phyloP scores from a whole-genome alignment of 73 alveolate species.

The Tetrahymena thermophila region DNA sequence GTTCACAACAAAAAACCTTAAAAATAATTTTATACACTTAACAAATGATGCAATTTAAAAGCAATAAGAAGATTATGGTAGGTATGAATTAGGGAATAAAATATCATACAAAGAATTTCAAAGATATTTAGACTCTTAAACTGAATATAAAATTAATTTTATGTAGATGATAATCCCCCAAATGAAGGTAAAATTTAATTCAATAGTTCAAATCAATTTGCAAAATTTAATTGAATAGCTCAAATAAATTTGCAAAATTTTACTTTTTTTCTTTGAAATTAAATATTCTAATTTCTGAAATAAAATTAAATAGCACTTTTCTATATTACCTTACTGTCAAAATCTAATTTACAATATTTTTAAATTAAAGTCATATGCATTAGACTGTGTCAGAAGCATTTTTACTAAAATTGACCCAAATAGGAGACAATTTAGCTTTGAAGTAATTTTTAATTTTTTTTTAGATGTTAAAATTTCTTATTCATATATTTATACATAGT shows the following conservation, averaged over 20 bases:
- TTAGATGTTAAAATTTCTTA: not conserved
- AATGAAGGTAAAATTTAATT: conserved; percentile 10
- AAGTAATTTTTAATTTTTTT: not conserved
- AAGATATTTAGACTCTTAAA: conserved; percentile 39
- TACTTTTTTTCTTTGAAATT: no score
- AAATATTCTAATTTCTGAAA: not conserved
- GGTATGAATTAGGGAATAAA: conserved; percentile 57
- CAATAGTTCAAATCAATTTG: no score
- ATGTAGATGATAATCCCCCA: conserved; percentile 43
- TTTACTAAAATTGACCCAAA: conserved; percentile 48
- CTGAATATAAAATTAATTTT: conserved; percentile 40
- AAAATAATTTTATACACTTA: conserved; percentile 52
- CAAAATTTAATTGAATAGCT: not conserved
- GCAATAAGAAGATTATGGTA: conserved; percentile 57
- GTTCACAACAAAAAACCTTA: conserved; percentile 43
- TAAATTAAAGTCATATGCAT: conserved; percentile 10
- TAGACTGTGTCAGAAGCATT: conserved; percentile 48
- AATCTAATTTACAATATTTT: not conserved
- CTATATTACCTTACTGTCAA: not conserved
- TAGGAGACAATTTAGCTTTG: conserved; percentile 22
- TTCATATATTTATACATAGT: not conserved
- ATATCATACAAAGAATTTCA: conserved; percentile 53
- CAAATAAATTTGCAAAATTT: no score
- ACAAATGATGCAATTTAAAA: conserved; percentile 68
- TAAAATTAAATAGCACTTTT: not conserved